phyloP scores from a whole-genome alignment of 1,139 yeast species.

The Schwanniomyces etchellsii region DNA sequence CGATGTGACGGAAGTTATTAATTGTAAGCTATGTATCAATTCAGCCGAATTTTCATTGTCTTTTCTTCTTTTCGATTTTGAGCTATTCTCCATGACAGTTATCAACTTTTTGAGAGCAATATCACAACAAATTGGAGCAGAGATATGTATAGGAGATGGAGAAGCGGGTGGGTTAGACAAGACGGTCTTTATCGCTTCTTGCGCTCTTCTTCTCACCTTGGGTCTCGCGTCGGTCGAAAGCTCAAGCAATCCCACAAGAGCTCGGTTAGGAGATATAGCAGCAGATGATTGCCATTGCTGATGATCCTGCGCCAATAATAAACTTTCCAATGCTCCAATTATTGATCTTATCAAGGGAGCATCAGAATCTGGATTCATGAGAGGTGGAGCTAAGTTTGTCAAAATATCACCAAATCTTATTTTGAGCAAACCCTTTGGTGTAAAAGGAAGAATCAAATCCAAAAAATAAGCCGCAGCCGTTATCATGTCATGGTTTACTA shows the following conservation, averaged over 20 bases:
- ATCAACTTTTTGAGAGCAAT: conserved; percentile 53
- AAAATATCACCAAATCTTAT: conserved; percentile 74
- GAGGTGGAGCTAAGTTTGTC: conserved; percentile 73
- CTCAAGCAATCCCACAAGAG: conserved; percentile 73
- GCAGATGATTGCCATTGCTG: conserved; percentile 59
- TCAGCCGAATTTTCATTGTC: conserved; percentile 48
- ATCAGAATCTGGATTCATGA: conserved; percentile 63
- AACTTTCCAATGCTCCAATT: conserved; percentile 76
- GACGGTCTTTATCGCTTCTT: conserved; percentile 68
- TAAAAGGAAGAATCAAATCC: conserved; percentile 72
- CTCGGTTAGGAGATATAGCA: conserved; percentile 75
- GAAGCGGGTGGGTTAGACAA: conserved; percentile 72
- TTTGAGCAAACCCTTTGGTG: conserved; percentile 63
- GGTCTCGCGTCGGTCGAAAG: conserved; percentile 87
- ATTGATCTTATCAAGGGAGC: conserved; percentile 86
- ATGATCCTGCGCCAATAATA: conserved; percentile 75
- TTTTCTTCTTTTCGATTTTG: conserved; percentile 27
- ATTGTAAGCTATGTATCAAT: conserved; percentile 72
- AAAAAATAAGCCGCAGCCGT: conserved; percentile 75
- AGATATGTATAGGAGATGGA: conserved; percentile 77
- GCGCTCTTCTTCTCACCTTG: conserved; percentile 92
- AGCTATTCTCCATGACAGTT: conserved; percentile 30
- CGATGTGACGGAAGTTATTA: conserved; percentile 61
- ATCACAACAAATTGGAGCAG: conserved; percentile 64
- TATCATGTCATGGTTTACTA: conserved; percentile 59